These are phyloP conservation scores for Prunus salicina DNA, from an alignment of 306 rosid species.

Conservation along the genomic window DNA sequence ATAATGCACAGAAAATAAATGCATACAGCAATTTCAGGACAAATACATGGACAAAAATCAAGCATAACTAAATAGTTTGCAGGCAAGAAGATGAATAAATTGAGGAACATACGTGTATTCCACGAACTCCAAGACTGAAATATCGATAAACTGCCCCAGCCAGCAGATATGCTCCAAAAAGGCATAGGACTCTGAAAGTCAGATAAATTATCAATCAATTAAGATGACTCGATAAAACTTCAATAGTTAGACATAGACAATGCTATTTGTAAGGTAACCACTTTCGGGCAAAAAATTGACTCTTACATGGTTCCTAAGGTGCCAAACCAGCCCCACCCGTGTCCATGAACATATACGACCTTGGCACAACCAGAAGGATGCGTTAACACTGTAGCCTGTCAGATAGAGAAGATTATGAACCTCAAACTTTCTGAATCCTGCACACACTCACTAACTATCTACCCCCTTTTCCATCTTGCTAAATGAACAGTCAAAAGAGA, in stretches of 20 bases:
- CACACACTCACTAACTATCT: not conserved
- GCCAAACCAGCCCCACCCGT: conserved; percentile 84
- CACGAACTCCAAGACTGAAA: conserved; percentile 58
- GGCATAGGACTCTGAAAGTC: conserved; percentile 64
- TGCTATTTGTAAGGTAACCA: not conserved
- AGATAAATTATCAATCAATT: conserved; percentile 13
- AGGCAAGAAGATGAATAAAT: conserved; percentile 14
- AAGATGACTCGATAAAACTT: conserved; percentile 21
- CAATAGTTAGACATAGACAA: not conserved
- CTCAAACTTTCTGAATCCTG: not conserved
- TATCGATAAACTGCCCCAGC: conserved; percentile 66
- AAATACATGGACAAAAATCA: not conserved
- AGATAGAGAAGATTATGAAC: conserved; percentile 26
- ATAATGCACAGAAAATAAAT: not conserved
- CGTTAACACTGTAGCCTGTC: conserved; percentile 69
- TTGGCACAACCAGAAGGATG: conserved; percentile 96
- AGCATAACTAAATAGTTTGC: not conserved
- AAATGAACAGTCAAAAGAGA: not conserved
- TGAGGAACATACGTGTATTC: conserved; percentile 61
- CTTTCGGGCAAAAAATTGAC: not conserved
- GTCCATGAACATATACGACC: conserved; percentile 44
- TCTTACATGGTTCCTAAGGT: conserved; percentile 55
- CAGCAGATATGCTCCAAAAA: conserved; percentile 71
- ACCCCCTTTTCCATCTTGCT: not conserved
- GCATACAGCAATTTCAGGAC: not conserved